Evolutionary conservation across 2,329 filamentous ascomycete species (phyloP).

Genomic region (Cordyceps pruinosa): DNA sequence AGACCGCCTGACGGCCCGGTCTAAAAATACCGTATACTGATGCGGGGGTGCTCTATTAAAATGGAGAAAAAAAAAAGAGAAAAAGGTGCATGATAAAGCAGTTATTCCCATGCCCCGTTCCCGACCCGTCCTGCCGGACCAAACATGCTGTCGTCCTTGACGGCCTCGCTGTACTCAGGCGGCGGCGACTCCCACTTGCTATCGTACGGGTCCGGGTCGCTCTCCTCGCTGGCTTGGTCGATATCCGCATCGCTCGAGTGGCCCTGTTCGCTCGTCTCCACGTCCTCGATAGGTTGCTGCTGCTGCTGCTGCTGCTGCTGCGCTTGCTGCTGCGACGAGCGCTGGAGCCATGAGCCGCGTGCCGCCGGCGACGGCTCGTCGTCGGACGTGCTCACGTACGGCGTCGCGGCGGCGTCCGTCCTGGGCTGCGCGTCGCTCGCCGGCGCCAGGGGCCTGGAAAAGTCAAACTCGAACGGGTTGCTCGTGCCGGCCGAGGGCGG

Average conservation of each 20-base stretch:
- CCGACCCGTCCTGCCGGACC: conserved; percentile 3
- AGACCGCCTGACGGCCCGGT: not conserved
- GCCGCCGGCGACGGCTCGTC: not conserved
- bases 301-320: conserved; percentile 1
- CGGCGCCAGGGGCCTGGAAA: conserved; percentile 25
- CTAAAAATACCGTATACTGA: not conserved
- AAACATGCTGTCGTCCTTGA: conserved; percentile 12
- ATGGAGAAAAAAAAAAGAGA: not conserved
- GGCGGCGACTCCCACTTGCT: conserved; percentile 13
- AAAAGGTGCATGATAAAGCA: not conserved
- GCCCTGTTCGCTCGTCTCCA: conserved; percentile 27
- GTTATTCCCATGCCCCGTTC: conserved; percentile 8
- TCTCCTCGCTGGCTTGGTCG: conserved; percentile 27
- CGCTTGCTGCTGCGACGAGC: not conserved
- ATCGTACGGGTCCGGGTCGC: conserved; percentile 27
- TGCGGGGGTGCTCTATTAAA: not conserved
- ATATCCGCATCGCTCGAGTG: conserved; percentile 26
- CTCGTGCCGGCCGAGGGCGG: conserved; percentile 10
- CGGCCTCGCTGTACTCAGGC: conserved; percentile 10
- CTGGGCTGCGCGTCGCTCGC: not conserved
- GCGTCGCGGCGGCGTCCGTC: not conserved
- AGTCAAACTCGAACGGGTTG: conserved; percentile 26
- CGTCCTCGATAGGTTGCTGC: conserved; percentile 21
- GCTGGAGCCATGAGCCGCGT: not conserved
- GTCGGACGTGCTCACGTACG: not conserved